Evolutionary conservation across 1,139 yeast genomes (phyloP).

Genomic region (Debaryomyces coudertii): DNA sequence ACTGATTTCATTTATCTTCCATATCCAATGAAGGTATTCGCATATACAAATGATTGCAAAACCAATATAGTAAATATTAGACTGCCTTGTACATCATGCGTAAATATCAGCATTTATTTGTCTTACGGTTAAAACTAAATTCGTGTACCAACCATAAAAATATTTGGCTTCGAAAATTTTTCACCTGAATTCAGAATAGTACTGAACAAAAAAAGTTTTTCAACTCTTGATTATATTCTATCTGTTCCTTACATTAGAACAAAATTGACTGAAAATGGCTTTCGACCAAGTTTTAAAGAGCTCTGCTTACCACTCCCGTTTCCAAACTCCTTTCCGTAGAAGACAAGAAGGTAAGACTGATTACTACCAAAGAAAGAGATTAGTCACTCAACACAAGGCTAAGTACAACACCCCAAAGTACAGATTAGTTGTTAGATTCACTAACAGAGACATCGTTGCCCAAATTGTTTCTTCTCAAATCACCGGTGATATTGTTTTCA

Average conservation of each 20-base stretch:
- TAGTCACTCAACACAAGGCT: constrained; percentile 99
- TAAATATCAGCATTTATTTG: neutral
- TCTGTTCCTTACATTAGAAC: neutral
- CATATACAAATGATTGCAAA: neutral
- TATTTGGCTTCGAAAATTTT: constrained; percentile 9
- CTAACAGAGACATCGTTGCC: constrained; percentile 99
- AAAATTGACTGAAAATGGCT: constrained; percentile 55
- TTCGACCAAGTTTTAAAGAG: constrained; percentile 74
- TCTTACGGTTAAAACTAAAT: neutral
- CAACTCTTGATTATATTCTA: neutral
- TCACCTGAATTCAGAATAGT: neutral
- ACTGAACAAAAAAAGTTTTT: constrained; percentile 4
- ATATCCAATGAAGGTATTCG: neutral
- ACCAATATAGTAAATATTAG: neutral
- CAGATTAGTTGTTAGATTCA: constrained; percentile 99
- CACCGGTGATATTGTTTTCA: constrained; percentile 93
- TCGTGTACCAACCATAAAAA: constrained; percentile 5
- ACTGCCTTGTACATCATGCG: neutral
- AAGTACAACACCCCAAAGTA: constrained; percentile 99
- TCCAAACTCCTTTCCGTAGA: constrained; percentile 99
- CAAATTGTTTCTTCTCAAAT: constrained; percentile 96
- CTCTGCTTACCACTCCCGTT: constrained; percentile 98
- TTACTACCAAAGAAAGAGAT: constrained; percentile 99
- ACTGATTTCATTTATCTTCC: too few relatives aligned
- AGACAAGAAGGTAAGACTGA: constrained; percentile 99